A percentile compares a stretch with the other conserved stretches of the same genome.
Evolutionary conservation across 2,329 filamentous ascomycete genomes (phyloP).

Genomic region (Emericellopsis atlantica): DNA sequence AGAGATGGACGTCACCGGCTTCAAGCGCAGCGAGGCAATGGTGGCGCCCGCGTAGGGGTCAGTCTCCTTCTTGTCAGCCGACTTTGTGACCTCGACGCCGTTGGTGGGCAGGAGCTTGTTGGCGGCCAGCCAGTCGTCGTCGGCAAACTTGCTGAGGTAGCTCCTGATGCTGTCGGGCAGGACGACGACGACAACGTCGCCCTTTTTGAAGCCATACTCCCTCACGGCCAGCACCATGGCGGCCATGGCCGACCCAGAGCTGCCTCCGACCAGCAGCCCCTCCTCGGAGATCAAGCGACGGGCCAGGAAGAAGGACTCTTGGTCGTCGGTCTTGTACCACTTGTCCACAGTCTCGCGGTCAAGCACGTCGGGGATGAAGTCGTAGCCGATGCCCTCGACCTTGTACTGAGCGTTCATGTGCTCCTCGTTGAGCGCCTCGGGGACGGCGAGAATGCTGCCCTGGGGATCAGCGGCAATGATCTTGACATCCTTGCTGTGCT

Average conservation of each 20-base stretch:
- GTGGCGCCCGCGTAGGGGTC: conserved; percentile 71
- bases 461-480: conserved; percentile 87
- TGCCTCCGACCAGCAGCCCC: conserved; percentile 84
- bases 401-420: conserved; percentile 81
- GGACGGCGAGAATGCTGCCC: conserved; percentile 81
- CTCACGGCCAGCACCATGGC: conserved; percentile 66
- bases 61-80: conserved; percentile 18
- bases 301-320: conserved; percentile 83
- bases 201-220: conserved; percentile 65
- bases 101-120: conserved; percentile 73
- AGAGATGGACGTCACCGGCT: conserved; percentile 80
- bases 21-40: conserved; percentile 72
- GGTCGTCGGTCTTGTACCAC: conserved; percentile 98
- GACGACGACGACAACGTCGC: conserved; percentile 81
- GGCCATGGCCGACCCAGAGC: conserved; percentile 82
- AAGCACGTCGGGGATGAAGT: conserved; percentile 92
- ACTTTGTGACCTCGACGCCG: conserved; percentile 33
- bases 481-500: conserved; percentile 77
- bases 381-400: conserved; percentile 97
- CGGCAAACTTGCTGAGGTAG: conserved; percentile 96
- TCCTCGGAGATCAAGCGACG: conserved; percentile 86
- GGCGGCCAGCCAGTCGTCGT: conserved; percentile 96
- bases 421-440: conserved; percentile 66
- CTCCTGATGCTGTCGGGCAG: conserved; percentile 93
- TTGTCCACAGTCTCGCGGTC: conserved; percentile 69